Base-by-base conservation (phyloP, 345 rosid species). In the Melastoma malabathricum region DNA sequence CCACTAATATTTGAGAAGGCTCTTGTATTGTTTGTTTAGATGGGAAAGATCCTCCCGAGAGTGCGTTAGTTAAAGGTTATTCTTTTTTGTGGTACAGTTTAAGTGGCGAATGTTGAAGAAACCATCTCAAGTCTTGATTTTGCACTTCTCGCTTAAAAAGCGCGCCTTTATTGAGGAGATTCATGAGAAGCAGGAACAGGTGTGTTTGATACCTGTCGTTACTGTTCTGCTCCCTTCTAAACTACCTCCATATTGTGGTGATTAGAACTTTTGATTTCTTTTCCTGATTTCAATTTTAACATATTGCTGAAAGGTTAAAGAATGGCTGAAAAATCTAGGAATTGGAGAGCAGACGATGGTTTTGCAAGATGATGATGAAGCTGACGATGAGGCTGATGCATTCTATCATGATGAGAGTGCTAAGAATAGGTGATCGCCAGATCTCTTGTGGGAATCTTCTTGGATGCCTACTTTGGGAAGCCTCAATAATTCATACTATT, bases 281-380 rank as follows among this genome's bases (percentile, higher is more conserved):
- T 34, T 70, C 69, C 69, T 70, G 19, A 46, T 73, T 76, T 73
- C 63, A 65, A 65, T 60, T 59, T 68, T 70, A 62, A 5, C 41
- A 34, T 34, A 34, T 34, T 34, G 60, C 66, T 81, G 65, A 72
- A 84, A 90, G 98, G 98, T 90, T 80, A 90, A 84, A 90, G 98
- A 86, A 68, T 90, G 98, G 98, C 98, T 90, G 75, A 94, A 86
- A 82, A 86, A 87, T 84, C 94, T 90, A 75, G 98, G 96, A 82
- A 79, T 90, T 43, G 98, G 92, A 66, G 98, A 90, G 58, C 79
- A 84, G 51, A 25, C 77, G 20, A 75, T 75, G 5, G 77, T 68
- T 41, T 73, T 75, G 60, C 95, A 82, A 57, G 98, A 87, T 38
- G 88, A 76, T 18, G 93, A 81, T 60, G 94, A 92, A 48, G 81